phyloP scores from a whole-genome alignment of 768 basidiomycete species.

The Termitomyces sp. region DNA sequence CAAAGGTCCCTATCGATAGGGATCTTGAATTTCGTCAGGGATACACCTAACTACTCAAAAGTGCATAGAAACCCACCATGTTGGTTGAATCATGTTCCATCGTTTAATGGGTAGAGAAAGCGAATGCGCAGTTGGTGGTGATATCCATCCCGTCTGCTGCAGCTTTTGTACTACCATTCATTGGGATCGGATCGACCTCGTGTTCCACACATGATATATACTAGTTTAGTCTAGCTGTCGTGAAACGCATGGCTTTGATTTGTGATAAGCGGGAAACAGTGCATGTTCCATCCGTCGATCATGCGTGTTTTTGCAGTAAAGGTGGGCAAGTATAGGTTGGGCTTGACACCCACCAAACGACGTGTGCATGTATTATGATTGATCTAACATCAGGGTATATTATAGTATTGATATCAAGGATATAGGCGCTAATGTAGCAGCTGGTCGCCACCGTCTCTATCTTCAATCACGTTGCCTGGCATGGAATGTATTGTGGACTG shows the following conservation, averaged over 20 bases:
- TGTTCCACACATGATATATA: slow-evolving; percentile 7
- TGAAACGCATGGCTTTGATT: background rate
- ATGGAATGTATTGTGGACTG: slow-evolving; percentile 1
- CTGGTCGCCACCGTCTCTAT: background rate
- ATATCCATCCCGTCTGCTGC: background rate
- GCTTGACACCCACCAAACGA: background rate
- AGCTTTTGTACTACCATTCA: slow-evolving; percentile 6
- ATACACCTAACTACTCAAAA: background rate
- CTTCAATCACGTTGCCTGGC: background rate
- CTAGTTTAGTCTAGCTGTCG: background rate
- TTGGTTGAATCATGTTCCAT: slow-evolving; percentile 1
- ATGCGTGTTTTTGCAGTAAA: background rate
- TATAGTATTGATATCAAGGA: background rate
- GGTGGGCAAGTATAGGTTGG: too few species aligned
- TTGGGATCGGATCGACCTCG: slow-evolving; percentile 7
- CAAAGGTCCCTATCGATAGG: slow-evolving; percentile 47
- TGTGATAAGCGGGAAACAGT: slow-evolving; percentile 7
- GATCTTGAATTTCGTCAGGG: background rate
- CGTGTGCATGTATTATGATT: background rate
- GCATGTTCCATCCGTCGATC: slow-evolving; percentile 4
- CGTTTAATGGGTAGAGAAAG: background rate
- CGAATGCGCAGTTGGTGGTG: background rate
- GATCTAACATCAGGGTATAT: background rate
- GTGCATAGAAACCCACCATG: background rate
- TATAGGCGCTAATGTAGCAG: background rate